Evolutionary conservation across 2,329 filamentous ascomycete species (phyloP), one percentile per base, ranked within the genome.

Genomic region (Nigrospora sphaerica): DNA sequence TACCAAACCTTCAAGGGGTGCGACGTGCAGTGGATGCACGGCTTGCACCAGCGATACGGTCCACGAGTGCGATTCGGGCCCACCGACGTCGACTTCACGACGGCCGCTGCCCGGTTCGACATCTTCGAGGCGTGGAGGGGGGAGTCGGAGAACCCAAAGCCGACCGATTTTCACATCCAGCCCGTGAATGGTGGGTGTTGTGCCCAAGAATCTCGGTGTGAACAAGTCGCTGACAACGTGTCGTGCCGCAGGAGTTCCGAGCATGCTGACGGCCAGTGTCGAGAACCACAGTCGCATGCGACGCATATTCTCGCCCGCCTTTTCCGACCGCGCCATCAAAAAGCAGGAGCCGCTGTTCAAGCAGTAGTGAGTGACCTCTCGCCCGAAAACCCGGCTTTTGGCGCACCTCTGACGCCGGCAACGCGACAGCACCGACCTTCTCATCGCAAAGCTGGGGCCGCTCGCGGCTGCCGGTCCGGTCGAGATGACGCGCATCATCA

Each of bases 371-470:
- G 23, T 28, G 10, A 28, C 23, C 23, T 9, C 7, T 13, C 35
- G 14, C 18, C 35, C 35, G 12, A 7, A 5, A 11, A 11, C 2
- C 12, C 54, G 37, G 47, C 48, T 11, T 44, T 44, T 13, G 52
- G 55, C 23, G 50, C 54, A 33, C 49, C 48, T 18, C 48, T 56
- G 6, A 28, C 7, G 23, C 23, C 4, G 23, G 10, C 54, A 72
- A 47, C 57, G 61, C 42, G 57, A 54, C 2, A 67, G 71, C 49
- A 35, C 33, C 3, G 57, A 65, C 33, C 50, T 67, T 17, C 61
- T 72, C 45, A 58, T 69, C 38, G 46, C 55, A 17, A 64, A 62
- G 35, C 52, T 72, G 36, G 56, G 55, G 14, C 63, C 68, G 17
- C 44, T 50, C 3, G 47, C 45, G 16, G 42, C 46, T 3, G 42